Base-by-base conservation (phyloP, 768 basidiomycete genomes). In the Piloderma croceum region DNA sequence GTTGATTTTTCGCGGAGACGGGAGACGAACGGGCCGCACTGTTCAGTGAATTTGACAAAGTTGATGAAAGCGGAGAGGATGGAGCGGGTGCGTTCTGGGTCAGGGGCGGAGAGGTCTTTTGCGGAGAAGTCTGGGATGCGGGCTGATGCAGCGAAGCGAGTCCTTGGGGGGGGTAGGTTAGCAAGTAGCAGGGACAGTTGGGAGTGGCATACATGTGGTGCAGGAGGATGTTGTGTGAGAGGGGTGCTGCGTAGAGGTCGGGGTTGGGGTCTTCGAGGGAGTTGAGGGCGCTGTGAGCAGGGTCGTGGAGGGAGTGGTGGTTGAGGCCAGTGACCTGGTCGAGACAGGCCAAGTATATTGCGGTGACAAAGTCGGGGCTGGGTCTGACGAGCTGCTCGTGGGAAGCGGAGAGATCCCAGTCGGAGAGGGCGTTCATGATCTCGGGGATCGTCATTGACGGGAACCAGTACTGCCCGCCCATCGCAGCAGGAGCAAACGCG, bases 31-130 rank as follows among this genome's bases (percentile, higher is more conserved):
- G 70, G 60, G 29, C 74, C 69, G 50, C 79, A 81, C 49, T 89
- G 84, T 49, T 82, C 85, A 11, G 80, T 81, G 59, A 92, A 94
- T 61, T 89, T 90, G 61, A 90, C 77, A 58, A 93, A 90, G 63
- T 96, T 96, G 68, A 93, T 88, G 50, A 94, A 85, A 3, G 85
- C 90, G 24, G 88, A 89, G 47, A 96, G 74, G 29, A 86, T 68
- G 38, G 75, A 70, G 21, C 83, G 71, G 0, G 90, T 87, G 21
- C 92, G 80, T 31, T 81, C 75, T 20, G 77, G 65, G 6, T 88
- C 83, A 1, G 92, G 92, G 34, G 68, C 71, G 41, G 70, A 69
- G 13, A 94, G 59, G 48, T 96, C 92, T 48, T 70, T 77, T 39
- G 85, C 67, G 46, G 71, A 80, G 58, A 94, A 92, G 57, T 85